phyloP scores from a whole-genome alignment of 2,329 filamentous ascomycete genomes.

The Knoxdaviesia proteae region DNA sequence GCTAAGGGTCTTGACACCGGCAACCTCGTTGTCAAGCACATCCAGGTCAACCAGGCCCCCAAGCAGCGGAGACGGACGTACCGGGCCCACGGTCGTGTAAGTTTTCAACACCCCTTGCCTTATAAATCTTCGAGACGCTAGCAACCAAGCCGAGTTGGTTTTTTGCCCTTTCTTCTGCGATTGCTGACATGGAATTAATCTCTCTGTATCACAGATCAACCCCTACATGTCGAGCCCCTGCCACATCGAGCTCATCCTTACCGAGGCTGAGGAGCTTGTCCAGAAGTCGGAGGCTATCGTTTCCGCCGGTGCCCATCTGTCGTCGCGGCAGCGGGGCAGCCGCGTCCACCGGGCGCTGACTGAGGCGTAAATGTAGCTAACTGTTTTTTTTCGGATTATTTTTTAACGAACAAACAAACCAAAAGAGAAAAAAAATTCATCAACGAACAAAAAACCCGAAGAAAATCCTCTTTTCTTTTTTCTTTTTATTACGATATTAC shows the following conservation, averaged over 20 bases:
- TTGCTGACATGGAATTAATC: no score
- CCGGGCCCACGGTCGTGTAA: conserved; percentile 98
- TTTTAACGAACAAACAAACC: conserved; percentile 3
- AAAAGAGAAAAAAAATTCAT: conserved; percentile 9
- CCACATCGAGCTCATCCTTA: conserved; percentile 99
- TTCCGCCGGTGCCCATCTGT: conserved; percentile 47
- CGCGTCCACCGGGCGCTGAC: conserved; percentile 43
- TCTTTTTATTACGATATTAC: not conserved
- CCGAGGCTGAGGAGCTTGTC: conserved; percentile 89
- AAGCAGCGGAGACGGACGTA: conserved; percentile 99
- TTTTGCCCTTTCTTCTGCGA: no score
- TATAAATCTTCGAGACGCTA: not conserved
- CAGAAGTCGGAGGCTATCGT: conserved; percentile 80
- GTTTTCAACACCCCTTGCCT: conserved; percentile 18
- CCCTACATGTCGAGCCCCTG: conserved; percentile 99
- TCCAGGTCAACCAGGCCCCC: conserved; percentile 99
- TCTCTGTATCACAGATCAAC: conserved; percentile 54
- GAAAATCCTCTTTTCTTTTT: conserved; percentile 9
- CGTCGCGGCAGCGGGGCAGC: conserved; percentile 76
- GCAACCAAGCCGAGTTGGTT: no score
- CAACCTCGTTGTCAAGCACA: conserved; percentile 98
- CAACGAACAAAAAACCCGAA: conserved; percentile 16
- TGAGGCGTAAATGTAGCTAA: conserved; percentile 28
- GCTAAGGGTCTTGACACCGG: conserved; percentile 93
- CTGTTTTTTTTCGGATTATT: no score